Evolutionary conservation across 306 rosid genomes (phyloP), one percentile per base, ranked within the genome.

Genomic region (Delonix regia): DNA sequence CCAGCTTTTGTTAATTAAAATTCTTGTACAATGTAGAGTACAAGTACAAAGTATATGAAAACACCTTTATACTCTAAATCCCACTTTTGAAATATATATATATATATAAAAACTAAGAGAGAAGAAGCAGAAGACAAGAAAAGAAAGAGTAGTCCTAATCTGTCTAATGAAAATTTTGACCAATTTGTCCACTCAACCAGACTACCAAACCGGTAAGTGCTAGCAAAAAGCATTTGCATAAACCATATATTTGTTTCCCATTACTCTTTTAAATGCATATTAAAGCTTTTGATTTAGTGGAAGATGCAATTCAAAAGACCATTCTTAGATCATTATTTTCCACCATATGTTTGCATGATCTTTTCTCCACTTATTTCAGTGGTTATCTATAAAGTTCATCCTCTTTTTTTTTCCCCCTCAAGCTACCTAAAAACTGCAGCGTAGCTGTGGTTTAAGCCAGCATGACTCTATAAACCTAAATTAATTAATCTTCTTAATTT

Each of bases 101-200:
- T 34, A 34, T 9, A 51, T 57, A 34, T 2, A 9, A 21, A 81
- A 51, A 63, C 8, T 21, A 52, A 60, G 61, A 48, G 11, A 64
- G 73, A 65, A 38, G 68, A 78, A 63, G 78, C 24, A 65, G 59
- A 76, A 88, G 91, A 93, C 94, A 93, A 79, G 89, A 89, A 85
- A 64, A 84, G 91, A 89, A 88, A 85, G 82, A 79, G 14, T 71
- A 69, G 97, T 88, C 96, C 42, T 79, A 55, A 73, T 84, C 72
- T 84, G 89, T 88, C 89, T 86, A 52, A 88, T 91, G 96, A 52
- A 82, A 65, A 78, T 89, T 83, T 91, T 88, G 97, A 94, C 96
- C 87, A 80, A 75, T 81, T 73, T 85, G 61, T 88, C 93, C 98
- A 88, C 92, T 87, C 89, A 90, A 80, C 76, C 78, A 80, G 75